Percentiles rank a stretch among this genome's conserved stretches.
Evolutionary conservation across 331 rosid species (phyloP).

Genomic region (Pyrus hybrid): DNA sequence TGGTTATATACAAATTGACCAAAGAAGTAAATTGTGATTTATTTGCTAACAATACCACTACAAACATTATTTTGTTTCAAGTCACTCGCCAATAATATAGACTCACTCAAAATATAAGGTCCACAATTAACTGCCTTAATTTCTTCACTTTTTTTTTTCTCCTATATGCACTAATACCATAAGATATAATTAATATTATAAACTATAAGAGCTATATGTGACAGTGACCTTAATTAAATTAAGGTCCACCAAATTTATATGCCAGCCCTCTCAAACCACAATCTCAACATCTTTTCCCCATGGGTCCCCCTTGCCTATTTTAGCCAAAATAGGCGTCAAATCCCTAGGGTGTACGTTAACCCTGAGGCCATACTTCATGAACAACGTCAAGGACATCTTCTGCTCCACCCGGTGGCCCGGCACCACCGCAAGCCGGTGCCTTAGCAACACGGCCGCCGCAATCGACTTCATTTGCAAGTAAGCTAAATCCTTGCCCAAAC

Average conservation of each 20-base stretch:
- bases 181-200: not conserved
- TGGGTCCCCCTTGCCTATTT: slow-evolving; percentile 4
- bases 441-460: slow-evolving; percentile 54
- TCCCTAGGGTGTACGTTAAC: slow-evolving; percentile 56
- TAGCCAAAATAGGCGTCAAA: slow-evolving; percentile 35
- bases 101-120: no score
- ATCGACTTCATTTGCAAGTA: slow-evolving; percentile 85
- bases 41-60: no score
- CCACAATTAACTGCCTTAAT: no score
- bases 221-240: not conserved
- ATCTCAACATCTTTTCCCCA: not conserved
- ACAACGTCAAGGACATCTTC: slow-evolving; percentile 79
- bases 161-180: not conserved
- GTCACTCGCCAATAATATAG: no score
- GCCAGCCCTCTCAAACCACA: not conserved
- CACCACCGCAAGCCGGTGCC: slow-evolving; percentile 48
- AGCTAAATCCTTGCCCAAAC: slow-evolving; percentile 78
- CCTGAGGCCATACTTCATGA: slow-evolving; percentile 76
- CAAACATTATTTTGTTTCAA: no score
- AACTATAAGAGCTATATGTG: not conserved
- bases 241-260: not conserved
- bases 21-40: no score
- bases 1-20: no score
- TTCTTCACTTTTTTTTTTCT: not conserved
- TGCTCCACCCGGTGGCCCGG: slow-evolving; percentile 73